Evolutionary conservation across 2,329 filamentous ascomycete genomes (phyloP).

Genomic region (Chalaropsis ovoidea): DNA sequence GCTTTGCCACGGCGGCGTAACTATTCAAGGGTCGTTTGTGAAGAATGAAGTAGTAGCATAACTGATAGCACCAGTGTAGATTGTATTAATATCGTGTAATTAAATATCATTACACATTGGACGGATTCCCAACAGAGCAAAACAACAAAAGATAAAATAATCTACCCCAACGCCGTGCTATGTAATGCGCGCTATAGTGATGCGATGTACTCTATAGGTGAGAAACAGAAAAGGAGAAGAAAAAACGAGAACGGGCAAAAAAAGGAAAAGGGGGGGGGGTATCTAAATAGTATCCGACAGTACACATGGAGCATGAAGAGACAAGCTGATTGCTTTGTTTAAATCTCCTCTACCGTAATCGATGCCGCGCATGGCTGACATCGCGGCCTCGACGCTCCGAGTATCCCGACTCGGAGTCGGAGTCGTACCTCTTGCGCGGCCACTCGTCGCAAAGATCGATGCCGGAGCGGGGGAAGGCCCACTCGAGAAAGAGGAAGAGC

Average conservation of each 20-base stretch:
- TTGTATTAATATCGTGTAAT: conserved; percentile 10
- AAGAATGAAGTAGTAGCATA: neutral
- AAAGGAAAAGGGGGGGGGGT: neutral
- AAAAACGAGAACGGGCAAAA: neutral
- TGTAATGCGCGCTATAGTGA: neutral
- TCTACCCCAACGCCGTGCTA: neutral
- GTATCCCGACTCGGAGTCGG: conserved; percentile 20
- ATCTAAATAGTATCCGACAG: conserved; percentile 1
- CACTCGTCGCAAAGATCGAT: conserved; percentile 89
- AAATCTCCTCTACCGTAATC: neutral
- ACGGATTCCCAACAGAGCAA: neutral
- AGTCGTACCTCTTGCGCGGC: conserved; percentile 57
- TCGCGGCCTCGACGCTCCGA: conserved; percentile 17
- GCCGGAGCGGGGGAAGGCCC: conserved; percentile 69
- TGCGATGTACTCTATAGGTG: neutral
- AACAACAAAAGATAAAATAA: neutral
- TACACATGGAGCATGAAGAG: neutral
- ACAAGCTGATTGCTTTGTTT: neutral
- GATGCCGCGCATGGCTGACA: conserved; percentile 8
- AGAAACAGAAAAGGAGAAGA: neutral
- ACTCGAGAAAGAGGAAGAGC: conserved; percentile 77
- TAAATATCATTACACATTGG: neutral
- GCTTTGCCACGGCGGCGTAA: conserved; percentile 33
- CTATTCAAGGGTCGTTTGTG: neutral
- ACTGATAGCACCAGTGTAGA: neutral